Base-by-base conservation (phyloP, 1,284 basidiomycete species). In the Puccinia coronata region DNA sequence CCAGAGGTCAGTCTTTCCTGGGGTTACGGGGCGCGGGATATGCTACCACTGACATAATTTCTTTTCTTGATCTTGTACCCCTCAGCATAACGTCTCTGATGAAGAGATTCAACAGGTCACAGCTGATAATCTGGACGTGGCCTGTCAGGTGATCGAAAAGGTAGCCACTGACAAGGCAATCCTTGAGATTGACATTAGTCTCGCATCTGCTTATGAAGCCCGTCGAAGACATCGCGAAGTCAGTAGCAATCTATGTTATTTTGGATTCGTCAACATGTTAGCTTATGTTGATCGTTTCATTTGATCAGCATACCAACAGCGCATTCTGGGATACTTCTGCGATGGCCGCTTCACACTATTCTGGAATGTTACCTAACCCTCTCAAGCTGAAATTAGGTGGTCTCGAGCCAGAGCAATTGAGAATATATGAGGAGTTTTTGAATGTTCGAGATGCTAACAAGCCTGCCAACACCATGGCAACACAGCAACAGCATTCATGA, bases 161-260 rank as follows among this genome's bases (percentile, higher is more conserved):
- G 96, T 96, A 11, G 97, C 97, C 0, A 98, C 98, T 93, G 96
- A 99, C 85, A 92, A 95, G 83, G 96, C 96, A 0, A 90, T 95
- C 73, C 90, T 91, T n/a, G 97, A 99, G 85, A 93, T 98, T 25
- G 97, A 99, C 85, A 95, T 96, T 83, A 91, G 91, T 49, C 93
- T 99, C 82, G 89, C 91, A 5, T 85, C 90, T 41, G 92, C 95
- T 16, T 98, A 95, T 85, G 92, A 94, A 57, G 89, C 90, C 70
- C 90, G 97, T 81, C 91, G 94, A 83, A 92, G 93, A 79, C 95
- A 98, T 86, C 91, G 93, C 82, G 94, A 96, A 88, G 92, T 92
- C 75, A n/a, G n/a, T n/a, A 83, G 89, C 86, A 39, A 25, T 31
- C 43, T 36, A 25, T 3, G n/a, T 23, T 55, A n/a, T 39, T 25